These are phyloP conservation scores for Geotrichum histeridarum DNA, from an alignment of 1,139 yeast species.

Conservation along the genomic window DNA sequence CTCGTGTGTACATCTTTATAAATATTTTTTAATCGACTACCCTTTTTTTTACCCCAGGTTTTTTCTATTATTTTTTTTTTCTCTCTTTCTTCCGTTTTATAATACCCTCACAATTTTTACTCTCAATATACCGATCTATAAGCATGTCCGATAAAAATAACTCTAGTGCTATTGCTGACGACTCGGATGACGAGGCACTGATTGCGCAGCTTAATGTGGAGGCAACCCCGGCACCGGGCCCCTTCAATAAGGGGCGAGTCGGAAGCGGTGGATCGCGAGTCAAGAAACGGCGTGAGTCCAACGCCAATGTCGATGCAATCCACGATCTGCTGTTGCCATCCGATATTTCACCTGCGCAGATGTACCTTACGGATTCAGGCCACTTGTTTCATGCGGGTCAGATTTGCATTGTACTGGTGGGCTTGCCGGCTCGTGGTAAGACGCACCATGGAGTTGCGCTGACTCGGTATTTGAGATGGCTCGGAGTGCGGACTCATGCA, in stretches of 20 bases:
- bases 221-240: constrained; percentile 19
- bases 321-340: constrained; percentile 34
- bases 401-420: constrained; percentile 81
- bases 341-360: constrained; percentile 62
- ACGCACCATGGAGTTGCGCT: constrained; percentile 88
- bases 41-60: constrained; percentile 1
- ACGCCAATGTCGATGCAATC: constrained; percentile 32
- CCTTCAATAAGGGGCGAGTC: constrained; percentile 16
- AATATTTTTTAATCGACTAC: not conserved
- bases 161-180: constrained; percentile 2
- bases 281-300: constrained; percentile 15
- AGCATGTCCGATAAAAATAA: not conserved
- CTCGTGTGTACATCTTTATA: not conserved
- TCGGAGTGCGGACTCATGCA: constrained; percentile 87
- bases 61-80: not conserved
- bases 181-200: not conserved
- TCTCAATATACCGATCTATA: not conserved
- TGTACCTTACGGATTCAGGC: constrained; percentile 86
- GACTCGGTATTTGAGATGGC: constrained; percentile 84
- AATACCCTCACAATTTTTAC: not conserved
- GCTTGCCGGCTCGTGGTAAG: constrained; percentile 94
- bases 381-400: constrained; percentile 93
- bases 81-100: not conserved
- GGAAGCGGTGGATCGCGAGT: not conserved
- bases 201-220: not conserved